Base-by-base conservation (phyloP, 1,284 basidiomycete species). In the Trichosporon coremiiforme region DNA sequence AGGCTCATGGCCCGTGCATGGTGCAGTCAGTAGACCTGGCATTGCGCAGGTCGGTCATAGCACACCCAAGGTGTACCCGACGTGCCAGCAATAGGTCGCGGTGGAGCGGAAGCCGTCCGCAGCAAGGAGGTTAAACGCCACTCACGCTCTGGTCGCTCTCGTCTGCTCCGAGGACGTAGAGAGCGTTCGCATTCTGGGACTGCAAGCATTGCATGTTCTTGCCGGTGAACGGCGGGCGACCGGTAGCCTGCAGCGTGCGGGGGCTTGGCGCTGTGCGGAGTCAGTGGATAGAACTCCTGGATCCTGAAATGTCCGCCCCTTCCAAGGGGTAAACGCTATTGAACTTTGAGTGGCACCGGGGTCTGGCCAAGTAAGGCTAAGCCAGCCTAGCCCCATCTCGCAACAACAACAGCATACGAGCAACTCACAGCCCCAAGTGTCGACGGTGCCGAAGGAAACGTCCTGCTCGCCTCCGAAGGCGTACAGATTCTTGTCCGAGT, bases 91-190 rank as follows among this genome's bases (percentile, higher is more conserved):
- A 57, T 33, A 29, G 31, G 10, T 17, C 15, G 25, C 25, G 47
- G 47, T 53, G 50, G n/a, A 20, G 50, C 50, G 7, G 22, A 22
- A 3, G 20, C 8, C 50, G 50, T 7, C 9, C 9, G 9, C 50
- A 12, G 50, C 17, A 50, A 20, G n/a, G 13, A 57, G n/a, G 41
- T 2, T 7, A 4, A 64, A 33, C 36, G 20, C 13, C 17, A 78
- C 79, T 74, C 71, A 83, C 85, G 7, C 88, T 87, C 0, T 89
- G 86, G 77, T 89, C 89, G 29, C 88, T 84, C 13, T 86, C 84
- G 80, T 94, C 91, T 1, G 87, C 92, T 76, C 90, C 90, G 63
- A 93, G 80, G 53, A 94, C 88, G 78, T 94, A 94, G 78, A 95
- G 86, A 50, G 91, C 79, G 66, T 85, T 85, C 74, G 77, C 78